A percentile compares a stretch with the other conserved stretches of the same genome.
Conservation (phyloP, 257 asterid genomes). For the Rauvolfia tetraphylla region DNA sequence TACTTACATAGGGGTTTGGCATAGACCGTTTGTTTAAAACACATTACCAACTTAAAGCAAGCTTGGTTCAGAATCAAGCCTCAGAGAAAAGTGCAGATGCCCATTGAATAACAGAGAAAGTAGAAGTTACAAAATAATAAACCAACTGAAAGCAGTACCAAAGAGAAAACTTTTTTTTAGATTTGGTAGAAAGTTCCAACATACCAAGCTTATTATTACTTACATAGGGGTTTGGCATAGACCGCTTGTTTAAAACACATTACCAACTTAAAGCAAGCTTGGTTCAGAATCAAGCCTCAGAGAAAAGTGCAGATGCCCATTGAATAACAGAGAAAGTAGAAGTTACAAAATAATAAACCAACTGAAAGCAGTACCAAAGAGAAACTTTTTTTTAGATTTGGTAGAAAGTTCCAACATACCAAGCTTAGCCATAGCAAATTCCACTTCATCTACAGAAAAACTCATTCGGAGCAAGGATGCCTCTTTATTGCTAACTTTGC, state of each 20-base stretch:
- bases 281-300: background rate
- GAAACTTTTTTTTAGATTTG: background rate
- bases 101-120: background rate
- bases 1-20: background rate
- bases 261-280: background rate
- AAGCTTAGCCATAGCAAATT: conserved; percentile 69
- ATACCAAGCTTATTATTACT: conserved; percentile 40
- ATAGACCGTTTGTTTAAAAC: background rate
- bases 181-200: conserved; percentile 26
- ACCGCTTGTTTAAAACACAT: background rate
- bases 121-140: background rate
- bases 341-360: background rate
- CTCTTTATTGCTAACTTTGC: conserved; percentile 43
- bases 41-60: background rate
- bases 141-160: background rate
- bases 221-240: background rate
- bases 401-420: conserved; percentile 50
- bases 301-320: background rate
- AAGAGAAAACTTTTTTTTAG: background rate
- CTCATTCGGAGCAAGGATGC: conserved; percentile 67
- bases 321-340: conserved; percentile 1
- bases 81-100: background rate
- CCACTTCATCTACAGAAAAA: conserved; percentile 69
- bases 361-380: background rate
- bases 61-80: background rate